Base-by-base conservation (phyloP, 2,329 filamentous ascomycete genomes). In the Aaosphaeria pasadenensis region DNA sequence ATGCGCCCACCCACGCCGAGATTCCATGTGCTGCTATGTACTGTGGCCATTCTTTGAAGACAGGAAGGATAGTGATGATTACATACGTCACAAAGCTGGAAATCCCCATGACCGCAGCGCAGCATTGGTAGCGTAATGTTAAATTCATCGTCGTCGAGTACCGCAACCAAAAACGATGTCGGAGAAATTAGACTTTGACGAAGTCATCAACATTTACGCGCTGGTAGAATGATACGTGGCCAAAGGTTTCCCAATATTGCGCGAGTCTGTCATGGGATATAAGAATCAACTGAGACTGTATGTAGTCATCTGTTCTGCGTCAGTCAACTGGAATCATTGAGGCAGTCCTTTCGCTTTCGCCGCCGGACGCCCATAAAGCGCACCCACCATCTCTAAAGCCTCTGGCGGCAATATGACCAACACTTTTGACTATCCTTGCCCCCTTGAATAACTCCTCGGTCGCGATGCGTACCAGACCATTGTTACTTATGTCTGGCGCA, bases 231-330 rank as follows among this genome's bases (percentile, higher is more conserved):
- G 69, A 73, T 9, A 79, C 74, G 53, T 77, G 75, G 1, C 73
- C 74, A 56, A 77, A 77, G 0, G 70, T 71, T 43, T 88, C 74
- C 91, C 91, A 96, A 64, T 90, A 87, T 64, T 92, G 89, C 2
- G 90, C 91, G 46, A 96, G 67, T 38, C 80, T 78, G 62, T 95
- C 77, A n/a, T 84, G 80, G 2, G 87, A 91, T 36, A 95, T 78
- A 33, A 96, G 77, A 43, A 96, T 84, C 24, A 96, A 77, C 56
- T 91, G 84, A 1, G 85, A 86, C 3, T 85, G 76, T 43, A 91
- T 87, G 58, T 84, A 96, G 49, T 80, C 79, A 59, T 91, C 89
- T 92, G 42, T 1, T 1, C 1, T 24, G 39, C 9, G n/a, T 28
- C 17, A 7, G 11, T 2, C 29, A 11, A 30, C 17, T 43, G 33